Percentiles rank a stretch among this genome's conserved stretches.
Evolutionary conservation across 2,329 filamentous ascomycete species (phyloP).

Genomic region (Cyanodermella asteris): DNA sequence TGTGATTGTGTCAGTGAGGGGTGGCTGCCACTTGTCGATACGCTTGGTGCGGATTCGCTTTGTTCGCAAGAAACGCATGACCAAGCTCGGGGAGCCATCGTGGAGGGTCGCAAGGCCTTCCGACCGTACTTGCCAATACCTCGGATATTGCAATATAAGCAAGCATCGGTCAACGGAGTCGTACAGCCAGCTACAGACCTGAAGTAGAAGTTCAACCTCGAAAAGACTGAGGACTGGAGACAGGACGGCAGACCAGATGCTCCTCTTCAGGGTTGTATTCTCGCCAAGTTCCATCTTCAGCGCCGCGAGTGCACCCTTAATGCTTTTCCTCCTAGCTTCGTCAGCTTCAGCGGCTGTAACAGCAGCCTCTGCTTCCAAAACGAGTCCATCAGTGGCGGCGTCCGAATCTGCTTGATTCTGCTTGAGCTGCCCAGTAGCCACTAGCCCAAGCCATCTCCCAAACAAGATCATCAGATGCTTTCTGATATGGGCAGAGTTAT

Average conservation of each 20-base stretch:
- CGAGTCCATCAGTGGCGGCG: slow-evolving; percentile 20
- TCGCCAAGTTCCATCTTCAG: slow-evolving; percentile 30
- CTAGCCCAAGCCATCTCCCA: slow-evolving; percentile 31
- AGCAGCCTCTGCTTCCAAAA: slow-evolving; percentile 37
- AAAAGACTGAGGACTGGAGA: slow-evolving; percentile 27
- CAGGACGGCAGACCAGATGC: slow-evolving; percentile 34
- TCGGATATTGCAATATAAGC: slow-evolving; percentile 31
- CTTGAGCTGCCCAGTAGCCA: slow-evolving; percentile 39
- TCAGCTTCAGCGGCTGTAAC: slow-evolving; percentile 27
- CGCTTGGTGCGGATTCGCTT: slow-evolving; percentile 17
- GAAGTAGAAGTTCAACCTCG: slow-evolving; percentile 34
- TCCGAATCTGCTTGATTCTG: too few species aligned
- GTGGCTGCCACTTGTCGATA: slow-evolving; percentile 9
- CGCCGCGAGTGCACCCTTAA: slow-evolving; percentile 35
- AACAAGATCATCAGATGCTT: slow-evolving; percentile 29
- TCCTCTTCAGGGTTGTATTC: slow-evolving; percentile 27
- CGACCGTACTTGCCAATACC: slow-evolving; percentile 33
- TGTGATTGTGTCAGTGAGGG: too few species aligned
- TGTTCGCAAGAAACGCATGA: slow-evolving; percentile 21
- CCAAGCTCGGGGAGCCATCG: slow-evolving; percentile 12
- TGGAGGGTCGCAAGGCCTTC: slow-evolving; percentile 22
- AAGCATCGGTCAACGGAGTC: slow-evolving; percentile 26
- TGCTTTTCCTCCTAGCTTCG: slow-evolving; percentile 30
- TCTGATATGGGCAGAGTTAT: slow-evolving; percentile 36
- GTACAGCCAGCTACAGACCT: slow-evolving; percentile 35